phyloP scores from a whole-genome alignment of 768 basidiomycete species.

The Obba rivulosa region DNA sequence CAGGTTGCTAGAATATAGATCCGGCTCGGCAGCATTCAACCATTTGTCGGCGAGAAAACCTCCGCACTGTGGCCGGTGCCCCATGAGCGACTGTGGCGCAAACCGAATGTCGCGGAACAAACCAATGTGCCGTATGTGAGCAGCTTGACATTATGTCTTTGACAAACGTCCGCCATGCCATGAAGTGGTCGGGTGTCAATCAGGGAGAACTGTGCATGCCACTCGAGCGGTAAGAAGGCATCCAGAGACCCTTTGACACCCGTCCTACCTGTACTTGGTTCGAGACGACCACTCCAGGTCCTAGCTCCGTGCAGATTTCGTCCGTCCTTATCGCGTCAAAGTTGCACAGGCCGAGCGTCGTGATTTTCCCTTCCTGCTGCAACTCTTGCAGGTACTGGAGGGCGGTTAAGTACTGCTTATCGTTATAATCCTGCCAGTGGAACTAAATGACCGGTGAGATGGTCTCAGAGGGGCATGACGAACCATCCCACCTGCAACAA shows the following conservation, averaged over 20 bases:
- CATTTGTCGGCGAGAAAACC: slow-evolving; percentile 78
- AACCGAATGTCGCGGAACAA: slow-evolving; percentile 19
- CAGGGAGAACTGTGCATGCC: slow-evolving; percentile 60
- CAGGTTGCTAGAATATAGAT: slow-evolving; percentile 59
- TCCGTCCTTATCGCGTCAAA: slow-evolving; percentile 73
- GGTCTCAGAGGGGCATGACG: background rate
- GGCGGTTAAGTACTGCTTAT: slow-evolving; percentile 42
- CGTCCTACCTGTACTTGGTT: slow-evolving; percentile 74
- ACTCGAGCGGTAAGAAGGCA: background rate
- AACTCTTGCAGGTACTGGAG: slow-evolving; percentile 52
- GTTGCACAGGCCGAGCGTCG: slow-evolving; percentile 72
- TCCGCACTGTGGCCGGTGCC: slow-evolving; percentile 51
- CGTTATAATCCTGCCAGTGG: slow-evolving; percentile 71
- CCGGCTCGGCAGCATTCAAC: slow-evolving; percentile 63
- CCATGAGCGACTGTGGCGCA: no score
- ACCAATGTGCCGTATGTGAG: slow-evolving; percentile 82
- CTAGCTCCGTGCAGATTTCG: slow-evolving; percentile 74
- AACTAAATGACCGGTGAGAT: slow-evolving; percentile 38
- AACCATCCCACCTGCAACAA: slow-evolving; percentile 54
- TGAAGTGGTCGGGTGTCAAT: slow-evolving; percentile 75
- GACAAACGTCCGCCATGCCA: slow-evolving; percentile 73
- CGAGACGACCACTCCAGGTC: slow-evolving; percentile 66
- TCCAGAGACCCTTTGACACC: background rate
- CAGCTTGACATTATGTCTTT: slow-evolving; percentile 65
- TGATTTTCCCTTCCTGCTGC: slow-evolving; percentile 53